phyloP scores from a whole-genome alignment of 306 rosid species.

The peach (Prunus persica) region Prunus_persica_NCBIv2 NC_034009.1:32834001-32834500 shows the following conservation, averaged over 20 bases:
- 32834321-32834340: conserved; percentile 90
- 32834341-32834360: conserved; percentile 64
- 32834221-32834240: conserved; percentile 17
- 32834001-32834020: not conserved
- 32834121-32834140: not conserved
- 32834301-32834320: conserved; percentile 78
- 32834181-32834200: not conserved
- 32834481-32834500: conserved; percentile 1
- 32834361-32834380: conserved; percentile 23
- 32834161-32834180: not conserved
- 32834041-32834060: not conserved
- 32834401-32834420: not conserved
- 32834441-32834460: not conserved
- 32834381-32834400: not conserved
- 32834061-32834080: not conserved
- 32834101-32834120: not conserved
- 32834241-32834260: conserved; percentile 87
- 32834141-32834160: not conserved
- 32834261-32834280: conserved; percentile 96
- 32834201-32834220: conserved; percentile 6
- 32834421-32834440: not conserved
- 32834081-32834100: not conserved
- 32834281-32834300: conserved; percentile 97
- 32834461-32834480: not conserved
- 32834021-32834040: not conserved